These are phyloP conservation scores for Capsicum baccatum DNA, from an alignment of 257 asterid genomes.

Conservation along the genomic window DNA sequence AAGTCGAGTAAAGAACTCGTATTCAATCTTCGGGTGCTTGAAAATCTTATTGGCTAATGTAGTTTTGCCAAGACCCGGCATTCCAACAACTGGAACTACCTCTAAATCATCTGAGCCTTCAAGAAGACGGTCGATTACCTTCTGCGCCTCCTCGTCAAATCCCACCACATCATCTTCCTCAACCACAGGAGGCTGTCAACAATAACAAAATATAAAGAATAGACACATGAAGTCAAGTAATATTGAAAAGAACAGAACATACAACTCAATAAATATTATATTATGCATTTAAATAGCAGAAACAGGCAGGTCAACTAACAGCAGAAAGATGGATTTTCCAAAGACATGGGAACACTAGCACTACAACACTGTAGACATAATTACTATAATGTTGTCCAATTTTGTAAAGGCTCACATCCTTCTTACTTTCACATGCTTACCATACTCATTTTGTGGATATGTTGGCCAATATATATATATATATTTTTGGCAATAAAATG, in stretches of 20 bases:
- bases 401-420: not conserved
- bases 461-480: not conserved
- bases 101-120: slow-evolving; percentile 32
- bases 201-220: not conserved
- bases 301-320: not conserved
- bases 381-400: not conserved
- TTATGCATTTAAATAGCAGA: not conserved
- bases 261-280: not conserved
- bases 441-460: not conserved
- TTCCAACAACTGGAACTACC: slow-evolving; percentile 43
- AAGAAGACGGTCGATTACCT: slow-evolving; percentile 33
- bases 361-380: not conserved
- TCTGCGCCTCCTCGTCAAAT: slow-evolving; percentile 37
- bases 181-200: not conserved
- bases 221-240: not conserved
- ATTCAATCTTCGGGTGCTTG: slow-evolving; percentile 35
- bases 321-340: not conserved
- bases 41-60: slow-evolving; percentile 43
- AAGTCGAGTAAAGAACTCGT: slow-evolving; percentile 38
- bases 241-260: not conserved
- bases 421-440: not conserved
- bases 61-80: slow-evolving; percentile 49
- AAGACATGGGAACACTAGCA: not conserved
- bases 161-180: slow-evolving; percentile 44
- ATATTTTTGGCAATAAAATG: no score